Conservation (phyloP, 352 stramenopile genomes). For the Aphanomyces invadans region DNA sequence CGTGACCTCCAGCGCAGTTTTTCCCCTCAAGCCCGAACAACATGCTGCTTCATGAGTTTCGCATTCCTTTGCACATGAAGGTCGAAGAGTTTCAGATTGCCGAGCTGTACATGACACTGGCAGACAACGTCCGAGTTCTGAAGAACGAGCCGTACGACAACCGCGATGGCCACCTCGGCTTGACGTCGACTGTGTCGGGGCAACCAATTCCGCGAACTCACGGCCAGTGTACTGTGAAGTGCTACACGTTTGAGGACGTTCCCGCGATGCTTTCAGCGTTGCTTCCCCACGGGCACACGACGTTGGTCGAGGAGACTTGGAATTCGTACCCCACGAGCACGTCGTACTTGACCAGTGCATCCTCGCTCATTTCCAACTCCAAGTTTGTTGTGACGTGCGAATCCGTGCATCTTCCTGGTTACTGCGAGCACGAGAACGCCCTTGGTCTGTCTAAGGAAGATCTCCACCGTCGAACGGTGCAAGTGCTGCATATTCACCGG, state of each 20-base stretch:
- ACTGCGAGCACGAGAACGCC: slow-evolving; percentile 13
- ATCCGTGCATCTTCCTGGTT: slow-evolving; percentile 1
- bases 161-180: slow-evolving; percentile 19
- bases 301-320: slow-evolving; percentile 25
- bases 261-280: background rate
- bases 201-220: slow-evolving; percentile 21
- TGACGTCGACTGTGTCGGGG: slow-evolving; percentile 7
- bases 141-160: slow-evolving; percentile 28
- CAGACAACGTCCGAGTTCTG: slow-evolving; percentile 12
- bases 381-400: slow-evolving; percentile 23
- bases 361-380: slow-evolving; percentile 13
- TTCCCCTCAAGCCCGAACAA: background rate
- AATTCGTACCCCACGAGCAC: slow-evolving; percentile 22
- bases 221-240: slow-evolving; percentile 26
- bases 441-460: slow-evolving; percentile 10
- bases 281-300: slow-evolving; percentile 15
- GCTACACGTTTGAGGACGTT: slow-evolving; percentile 20
- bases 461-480: slow-evolving; percentile 10
- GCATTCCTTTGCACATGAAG: slow-evolving; percentile 25
- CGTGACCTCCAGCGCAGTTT: no score
- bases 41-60: slow-evolving; percentile 22
- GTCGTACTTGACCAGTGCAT: slow-evolving; percentile 20
- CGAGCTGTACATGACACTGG: slow-evolving; percentile 25
- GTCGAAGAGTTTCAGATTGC: slow-evolving; percentile 25
- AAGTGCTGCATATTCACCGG: slow-evolving; percentile 10